Percentiles rank a stretch among this genome's conserved stretches.
Conservation (phyloP, 768 basidiomycete genomes). For the Termitomyces sp. region DNA sequence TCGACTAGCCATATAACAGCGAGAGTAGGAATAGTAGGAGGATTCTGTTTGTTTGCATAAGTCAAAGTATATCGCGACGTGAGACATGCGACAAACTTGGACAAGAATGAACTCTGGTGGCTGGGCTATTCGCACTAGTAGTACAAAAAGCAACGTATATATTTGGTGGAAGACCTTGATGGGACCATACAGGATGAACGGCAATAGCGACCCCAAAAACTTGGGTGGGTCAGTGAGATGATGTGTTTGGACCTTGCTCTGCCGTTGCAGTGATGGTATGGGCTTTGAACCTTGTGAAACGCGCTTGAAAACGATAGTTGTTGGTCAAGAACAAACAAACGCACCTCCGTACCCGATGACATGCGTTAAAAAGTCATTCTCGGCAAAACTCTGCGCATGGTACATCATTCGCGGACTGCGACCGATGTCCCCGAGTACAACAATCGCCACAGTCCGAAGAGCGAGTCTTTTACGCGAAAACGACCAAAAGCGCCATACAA, state of each 20-base stretch:
- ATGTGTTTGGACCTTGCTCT: conserved; percentile 60
- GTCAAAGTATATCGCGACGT: not conserved
- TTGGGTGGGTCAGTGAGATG: conserved; percentile 67
- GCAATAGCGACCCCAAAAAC: conserved; percentile 43
- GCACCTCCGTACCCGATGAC: conserved; percentile 85
- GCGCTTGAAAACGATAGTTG: not conserved
- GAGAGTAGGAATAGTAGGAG: conserved; percentile 93
- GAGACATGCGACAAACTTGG: conserved; percentile 57
- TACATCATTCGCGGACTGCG: conserved; percentile 99
- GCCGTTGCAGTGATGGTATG: conserved; percentile 65
- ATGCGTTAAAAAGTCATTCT: conserved; percentile 71
- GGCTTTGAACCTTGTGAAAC: conserved; percentile 66
- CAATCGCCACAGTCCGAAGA: conserved; percentile 74
- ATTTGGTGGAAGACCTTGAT: conserved; percentile 78
- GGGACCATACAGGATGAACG: conserved; percentile 74
- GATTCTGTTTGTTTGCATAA: conserved; percentile 58
- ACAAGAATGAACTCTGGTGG: conserved; percentile 85
- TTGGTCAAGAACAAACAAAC: not conserved
- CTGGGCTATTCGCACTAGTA: conserved; percentile 57
- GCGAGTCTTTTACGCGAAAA: conserved; percentile 35
- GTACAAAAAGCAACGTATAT: conserved; percentile 53
- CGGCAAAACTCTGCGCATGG: conserved; percentile 90
- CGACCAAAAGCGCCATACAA: conserved; percentile 30
- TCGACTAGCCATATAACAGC: conserved; percentile 78
- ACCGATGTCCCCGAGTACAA: conserved; percentile 95